A percentile compares a stretch with the other conserved stretches of the same genome.
Conservation (phyloP, 495 filamentous ascomycete species). For the Usnea hakonensis region DNA sequence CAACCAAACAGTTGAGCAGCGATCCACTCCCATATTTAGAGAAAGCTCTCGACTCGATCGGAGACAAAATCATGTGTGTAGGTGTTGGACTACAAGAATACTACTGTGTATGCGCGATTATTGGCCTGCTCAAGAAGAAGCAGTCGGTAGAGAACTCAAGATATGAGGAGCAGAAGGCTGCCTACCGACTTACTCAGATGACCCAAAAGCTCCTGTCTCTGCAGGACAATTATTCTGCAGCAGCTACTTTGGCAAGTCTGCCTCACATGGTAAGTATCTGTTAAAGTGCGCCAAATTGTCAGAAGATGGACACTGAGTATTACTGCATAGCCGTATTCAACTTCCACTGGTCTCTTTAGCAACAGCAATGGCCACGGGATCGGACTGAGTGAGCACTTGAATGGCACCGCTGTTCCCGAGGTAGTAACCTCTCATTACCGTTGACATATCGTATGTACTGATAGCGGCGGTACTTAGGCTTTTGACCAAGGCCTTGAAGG, state of each 20-base stretch:
- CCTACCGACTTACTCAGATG: constrained; percentile 3
- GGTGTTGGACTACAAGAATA: constrained; percentile 30
- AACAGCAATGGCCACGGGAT: not conserved
- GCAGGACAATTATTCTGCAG: constrained; percentile 19
- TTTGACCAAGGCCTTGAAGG: constrained; percentile 9
- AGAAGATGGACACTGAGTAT: not conserved
- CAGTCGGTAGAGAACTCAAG: not conserved
- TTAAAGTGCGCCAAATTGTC: not conserved
- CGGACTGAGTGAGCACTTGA: not conserved
- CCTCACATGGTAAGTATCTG: constrained; percentile 13
- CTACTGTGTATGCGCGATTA: constrained; percentile 30
- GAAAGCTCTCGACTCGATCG: constrained; percentile 23
- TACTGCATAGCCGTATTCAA: not conserved
- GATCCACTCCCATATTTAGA: constrained; percentile 23
- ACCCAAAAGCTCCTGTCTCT: constrained; percentile 1
- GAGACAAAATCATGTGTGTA: constrained; percentile 26
- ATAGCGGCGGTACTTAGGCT: not conserved
- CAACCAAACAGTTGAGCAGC: constrained; percentile 5
- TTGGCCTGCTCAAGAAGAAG: constrained; percentile 13
- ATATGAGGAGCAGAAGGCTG: constrained; percentile 5
- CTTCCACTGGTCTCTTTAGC: not conserved
- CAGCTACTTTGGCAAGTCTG: constrained; percentile 17
- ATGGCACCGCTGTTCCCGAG: constrained; percentile 2
- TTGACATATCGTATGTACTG: not conserved
- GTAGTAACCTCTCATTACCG: not conserved